phyloP scores from a whole-genome alignment of 176 grass and related monocot species.

The Guadua angustifolia region DNA sequence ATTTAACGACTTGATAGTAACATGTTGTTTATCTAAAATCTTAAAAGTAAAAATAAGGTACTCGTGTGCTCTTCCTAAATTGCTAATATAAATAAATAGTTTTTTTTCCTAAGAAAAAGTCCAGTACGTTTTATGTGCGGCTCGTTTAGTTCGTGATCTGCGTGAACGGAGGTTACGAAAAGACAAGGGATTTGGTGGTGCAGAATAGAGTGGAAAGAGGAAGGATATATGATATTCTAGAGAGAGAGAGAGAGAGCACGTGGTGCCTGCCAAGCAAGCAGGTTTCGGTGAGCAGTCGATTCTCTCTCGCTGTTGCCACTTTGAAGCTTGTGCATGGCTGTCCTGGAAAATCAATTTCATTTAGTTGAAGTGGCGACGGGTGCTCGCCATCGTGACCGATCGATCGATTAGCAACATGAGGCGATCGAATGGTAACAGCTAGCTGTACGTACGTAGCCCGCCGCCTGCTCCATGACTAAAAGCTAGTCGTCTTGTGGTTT shows the following conservation, averaged over 20 bases:
- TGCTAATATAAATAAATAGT: no score
- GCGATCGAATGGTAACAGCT: background rate
- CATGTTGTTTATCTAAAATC: no score
- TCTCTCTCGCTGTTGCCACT: slow-evolving; percentile 11
- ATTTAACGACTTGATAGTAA: no score
- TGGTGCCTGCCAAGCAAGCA: slow-evolving; percentile 11
- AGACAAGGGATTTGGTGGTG: slow-evolving; percentile 7
- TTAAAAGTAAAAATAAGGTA: no score
- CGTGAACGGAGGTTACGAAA: background rate
- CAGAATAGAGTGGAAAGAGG: background rate
- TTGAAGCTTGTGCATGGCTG: slow-evolving; percentile 36
- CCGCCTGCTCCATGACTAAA: no score
- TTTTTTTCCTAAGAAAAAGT: no score
- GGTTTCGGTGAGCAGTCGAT: slow-evolving; percentile 31
- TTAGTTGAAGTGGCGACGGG: slow-evolving; percentile 2
- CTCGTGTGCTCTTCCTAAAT: no score
- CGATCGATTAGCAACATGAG: background rate
- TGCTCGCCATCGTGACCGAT: background rate
- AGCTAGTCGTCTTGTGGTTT: no score
- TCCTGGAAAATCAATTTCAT: slow-evolving; percentile 13
- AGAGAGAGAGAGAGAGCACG: background rate
- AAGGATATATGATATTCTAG: background rate
- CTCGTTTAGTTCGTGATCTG: slow-evolving; percentile 3
- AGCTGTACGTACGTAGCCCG: no score
- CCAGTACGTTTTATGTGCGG: background rate